These are phyloP conservation scores for Phytophthora melonis DNA, from an alignment of 352 stramenopile genomes.

Conservation along the genomic window DNA sequence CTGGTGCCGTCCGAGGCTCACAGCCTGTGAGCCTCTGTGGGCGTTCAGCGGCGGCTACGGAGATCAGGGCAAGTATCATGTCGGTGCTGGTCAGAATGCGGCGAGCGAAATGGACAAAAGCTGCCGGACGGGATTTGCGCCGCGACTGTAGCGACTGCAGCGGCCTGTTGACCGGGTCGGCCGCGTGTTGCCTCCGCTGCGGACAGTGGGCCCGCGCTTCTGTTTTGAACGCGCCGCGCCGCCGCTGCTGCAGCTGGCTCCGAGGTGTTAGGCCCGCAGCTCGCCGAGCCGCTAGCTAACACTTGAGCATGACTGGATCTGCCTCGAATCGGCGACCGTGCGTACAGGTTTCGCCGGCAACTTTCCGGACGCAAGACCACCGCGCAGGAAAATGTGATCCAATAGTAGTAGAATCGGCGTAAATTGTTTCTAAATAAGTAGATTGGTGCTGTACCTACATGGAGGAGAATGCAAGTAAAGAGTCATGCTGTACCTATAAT, in stretches of 20 bases:
- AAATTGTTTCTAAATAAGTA: not conserved
- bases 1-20: not conserved
- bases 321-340: conserved; percentile 16
- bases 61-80: not conserved
- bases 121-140: too few relatives aligned
- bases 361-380: conserved; percentile 7
- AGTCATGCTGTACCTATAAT: too few relatives aligned
- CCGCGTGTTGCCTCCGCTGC: not conserved
- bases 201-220: conserved; percentile 19
- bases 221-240: conserved; percentile 15
- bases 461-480: too few relatives aligned
- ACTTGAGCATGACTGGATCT: conserved; percentile 18
- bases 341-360: conserved; percentile 20
- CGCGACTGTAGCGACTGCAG: not conserved
- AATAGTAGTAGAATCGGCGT: not conserved
- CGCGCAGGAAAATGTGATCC: not conserved
- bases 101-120: conserved; percentile 5
- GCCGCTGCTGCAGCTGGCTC: not conserved
- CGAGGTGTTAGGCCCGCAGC: conserved; percentile 8
- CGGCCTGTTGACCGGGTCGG: conserved; percentile 24
- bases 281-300: not conserved
- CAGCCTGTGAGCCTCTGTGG: not conserved
- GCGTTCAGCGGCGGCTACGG: not conserved
- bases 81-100: conserved; percentile 3
- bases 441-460: not conserved